These are phyloP conservation scores for Oryza nivara DNA, from an alignment of 176 grass and related monocot genomes.

Conservation along the genomic window DNA sequence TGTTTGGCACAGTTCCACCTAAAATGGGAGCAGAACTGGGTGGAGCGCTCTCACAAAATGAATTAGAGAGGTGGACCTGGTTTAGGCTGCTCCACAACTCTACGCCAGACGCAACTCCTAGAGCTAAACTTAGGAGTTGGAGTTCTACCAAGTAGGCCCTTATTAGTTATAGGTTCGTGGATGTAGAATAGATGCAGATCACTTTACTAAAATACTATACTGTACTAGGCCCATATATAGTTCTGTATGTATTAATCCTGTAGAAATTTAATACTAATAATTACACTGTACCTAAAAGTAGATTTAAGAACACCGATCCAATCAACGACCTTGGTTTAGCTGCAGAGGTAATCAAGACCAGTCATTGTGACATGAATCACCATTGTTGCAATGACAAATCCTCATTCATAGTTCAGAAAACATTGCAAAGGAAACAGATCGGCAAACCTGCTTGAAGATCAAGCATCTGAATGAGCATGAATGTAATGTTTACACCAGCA, in stretches of 20 bases:
- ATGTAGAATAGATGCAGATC: not conserved
- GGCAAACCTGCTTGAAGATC: conserved; percentile 73
- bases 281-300: conserved; percentile 59
- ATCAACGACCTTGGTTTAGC: conserved; percentile 78
- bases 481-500: conserved; percentile 89
- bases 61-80: too few relatives aligned
- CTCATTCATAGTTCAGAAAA: conserved; percentile 13
- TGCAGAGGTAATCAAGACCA: conserved; percentile 48
- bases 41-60: too few relatives aligned
- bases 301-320: conserved; percentile 82
- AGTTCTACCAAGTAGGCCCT: too few relatives aligned
- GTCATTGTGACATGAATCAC: not conserved
- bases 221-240: conserved; percentile 9
- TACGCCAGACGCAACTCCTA: too few relatives aligned
- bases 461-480: conserved; percentile 91
- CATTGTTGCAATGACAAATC: conserved; percentile 27
- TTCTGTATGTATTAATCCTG: conserved; percentile 12
- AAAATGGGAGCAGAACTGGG: too few relatives aligned
- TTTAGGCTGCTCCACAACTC: too few relatives aligned
- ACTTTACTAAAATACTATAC: not conserved
- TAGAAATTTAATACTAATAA: conserved; percentile 20
- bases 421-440: not conserved
- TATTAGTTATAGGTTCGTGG: not conserved
- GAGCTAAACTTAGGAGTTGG: too few relatives aligned
- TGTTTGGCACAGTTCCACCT: too few relatives aligned